A percentile compares a stretch with the other conserved stretches of the same genome.
Evolutionary conservation across 1,139 yeast genomes (phyloP).

Genomic region (Protomyces arabidopsidicola): DNA sequence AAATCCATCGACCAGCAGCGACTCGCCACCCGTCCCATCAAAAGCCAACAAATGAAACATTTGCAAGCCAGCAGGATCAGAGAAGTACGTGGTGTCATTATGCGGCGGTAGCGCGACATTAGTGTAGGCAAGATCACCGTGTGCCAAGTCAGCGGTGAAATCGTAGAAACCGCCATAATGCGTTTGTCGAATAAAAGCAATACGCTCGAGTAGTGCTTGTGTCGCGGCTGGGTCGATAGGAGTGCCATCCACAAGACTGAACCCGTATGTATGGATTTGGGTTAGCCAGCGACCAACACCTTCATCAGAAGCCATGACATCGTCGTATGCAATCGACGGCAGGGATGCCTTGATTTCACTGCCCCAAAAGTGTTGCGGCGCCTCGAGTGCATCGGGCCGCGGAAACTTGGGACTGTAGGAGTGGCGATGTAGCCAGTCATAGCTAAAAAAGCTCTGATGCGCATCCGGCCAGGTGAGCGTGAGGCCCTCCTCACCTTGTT

Average conservation of each 20-base stretch:
- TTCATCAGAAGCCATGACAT: constrained; percentile 46
- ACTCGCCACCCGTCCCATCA: constrained; percentile 70
- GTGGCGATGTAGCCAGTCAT: constrained; percentile 55
- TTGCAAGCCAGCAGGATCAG: constrained; percentile 71
- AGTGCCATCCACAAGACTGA: constrained; percentile 58
- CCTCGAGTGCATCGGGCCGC: constrained; percentile 34
- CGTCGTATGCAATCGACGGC: constrained; percentile 53
- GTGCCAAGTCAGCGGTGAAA: constrained; percentile 66
- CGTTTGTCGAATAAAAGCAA: constrained; percentile 64
- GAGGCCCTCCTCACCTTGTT: constrained; percentile 33
- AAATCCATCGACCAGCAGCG: constrained; percentile 68
- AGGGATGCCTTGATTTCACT: constrained; percentile 46
- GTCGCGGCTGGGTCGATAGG: constrained; percentile 63
- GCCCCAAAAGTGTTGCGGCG: constrained; percentile 46
- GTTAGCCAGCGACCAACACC: constrained; percentile 58
- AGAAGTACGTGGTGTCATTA: constrained; percentile 77
- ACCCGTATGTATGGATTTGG: constrained; percentile 56
- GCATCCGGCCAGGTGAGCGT: constrained; percentile 37
- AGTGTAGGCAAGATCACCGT: constrained; percentile 72
- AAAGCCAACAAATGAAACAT: constrained; percentile 62
- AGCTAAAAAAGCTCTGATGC: constrained; percentile 50
- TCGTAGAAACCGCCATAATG: constrained; percentile 80
- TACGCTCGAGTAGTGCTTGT: constrained; percentile 54
- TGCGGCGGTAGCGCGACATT: constrained; percentile 63
- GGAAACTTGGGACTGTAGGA: constrained; percentile 55